These are phyloP conservation scores for Gloeostereum incarnatum DNA, from an alignment of 768 basidiomycete species.

Conservation along the genomic window DNA sequence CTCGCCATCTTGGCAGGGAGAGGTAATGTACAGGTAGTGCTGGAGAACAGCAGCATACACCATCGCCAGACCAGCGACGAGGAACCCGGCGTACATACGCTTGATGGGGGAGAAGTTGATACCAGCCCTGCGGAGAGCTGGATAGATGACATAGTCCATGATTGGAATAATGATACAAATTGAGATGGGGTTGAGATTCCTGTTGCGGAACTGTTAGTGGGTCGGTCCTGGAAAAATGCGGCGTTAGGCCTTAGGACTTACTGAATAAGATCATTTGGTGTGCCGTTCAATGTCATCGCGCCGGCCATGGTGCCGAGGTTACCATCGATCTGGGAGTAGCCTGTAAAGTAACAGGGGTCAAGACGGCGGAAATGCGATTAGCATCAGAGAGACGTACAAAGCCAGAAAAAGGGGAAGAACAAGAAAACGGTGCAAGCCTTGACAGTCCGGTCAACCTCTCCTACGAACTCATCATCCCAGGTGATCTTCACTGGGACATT, in stretches of 20 bases:
- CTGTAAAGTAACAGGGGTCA: too few species aligned
- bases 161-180: constrained; percentile 62
- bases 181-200: constrained; percentile 66
- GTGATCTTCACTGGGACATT: constrained; percentile 30
- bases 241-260: background rate
- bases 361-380: too few species aligned
- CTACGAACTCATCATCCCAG: constrained; percentile 49
- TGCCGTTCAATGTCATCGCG: constrained; percentile 59
- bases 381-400: too few species aligned
- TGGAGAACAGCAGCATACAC: constrained; percentile 64
- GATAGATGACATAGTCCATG: constrained; percentile 46
- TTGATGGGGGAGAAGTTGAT: constrained; percentile 51
- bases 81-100: constrained; percentile 50
- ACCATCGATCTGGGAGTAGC: constrained; percentile 71
- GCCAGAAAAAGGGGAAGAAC: constrained; percentile 45
- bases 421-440: constrained; percentile 44
- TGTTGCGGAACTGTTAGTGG: background rate
- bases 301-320: constrained; percentile 76
- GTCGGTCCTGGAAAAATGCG: background rate
- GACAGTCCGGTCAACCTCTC: constrained; percentile 37
- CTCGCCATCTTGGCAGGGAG: constrained; percentile 22
- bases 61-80: constrained; percentile 47
- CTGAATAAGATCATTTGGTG: constrained; percentile 71
- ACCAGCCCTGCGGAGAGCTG: constrained; percentile 37
- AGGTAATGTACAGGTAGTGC: constrained; percentile 64